A percentile compares a stretch with the other conserved stretches of the same genome.
phyloP scores from a whole-genome alignment of 2,329 filamentous ascomycete genomes.

The Graphiopsis chlorocephala region DNA sequence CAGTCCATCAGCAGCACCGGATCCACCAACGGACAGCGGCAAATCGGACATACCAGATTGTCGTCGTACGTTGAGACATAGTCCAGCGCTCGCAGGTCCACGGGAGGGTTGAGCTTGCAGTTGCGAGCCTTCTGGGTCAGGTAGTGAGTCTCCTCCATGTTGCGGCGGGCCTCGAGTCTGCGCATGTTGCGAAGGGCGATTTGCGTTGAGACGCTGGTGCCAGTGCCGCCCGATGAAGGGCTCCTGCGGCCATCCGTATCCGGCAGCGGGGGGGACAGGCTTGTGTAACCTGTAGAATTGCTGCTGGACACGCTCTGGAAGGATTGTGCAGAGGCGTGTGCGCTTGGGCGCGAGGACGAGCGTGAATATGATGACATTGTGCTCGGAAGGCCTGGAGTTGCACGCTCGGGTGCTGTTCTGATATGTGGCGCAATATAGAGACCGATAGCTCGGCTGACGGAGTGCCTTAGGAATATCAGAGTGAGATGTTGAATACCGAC shows the following conservation, averaged over 20 bases:
- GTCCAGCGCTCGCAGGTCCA: constrained; percentile 59
- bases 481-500: background rate
- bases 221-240: background rate
- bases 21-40: constrained; percentile 60
- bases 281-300: constrained; percentile 11
- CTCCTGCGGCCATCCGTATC: constrained; percentile 3
- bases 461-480: background rate
- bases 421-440: background rate
- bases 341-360: constrained; percentile 5
- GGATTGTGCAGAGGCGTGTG: constrained; percentile 3
- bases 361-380: constrained; percentile 2
- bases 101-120: constrained; percentile 32
- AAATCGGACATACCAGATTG: constrained; percentile 64
- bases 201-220: constrained; percentile 10
- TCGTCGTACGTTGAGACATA: constrained; percentile 56
- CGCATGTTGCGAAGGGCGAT: constrained; percentile 20
- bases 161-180: constrained; percentile 31
- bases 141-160: constrained; percentile 33
- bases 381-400: background rate
- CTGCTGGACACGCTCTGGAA: constrained; percentile 7
- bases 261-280: constrained; percentile 4
- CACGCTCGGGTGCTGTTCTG: background rate
- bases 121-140: constrained; percentile 27
- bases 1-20: constrained; percentile 57
- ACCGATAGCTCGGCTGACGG: background rate